Conservation (phyloP, 257 asterid species). For the Nicotiana obtusifolia region DNA sequence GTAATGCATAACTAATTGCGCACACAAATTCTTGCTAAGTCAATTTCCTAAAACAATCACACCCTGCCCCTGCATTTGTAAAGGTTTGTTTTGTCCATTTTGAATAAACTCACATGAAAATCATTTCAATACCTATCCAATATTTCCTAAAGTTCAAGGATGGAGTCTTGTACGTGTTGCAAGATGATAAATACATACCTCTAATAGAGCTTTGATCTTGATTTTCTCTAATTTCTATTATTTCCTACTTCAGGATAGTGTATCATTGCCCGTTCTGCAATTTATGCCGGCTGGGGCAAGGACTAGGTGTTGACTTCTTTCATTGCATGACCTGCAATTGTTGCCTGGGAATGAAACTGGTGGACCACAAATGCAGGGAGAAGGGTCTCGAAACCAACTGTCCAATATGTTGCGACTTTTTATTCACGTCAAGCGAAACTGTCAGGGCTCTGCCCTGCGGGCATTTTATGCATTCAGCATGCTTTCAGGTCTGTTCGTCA, state of each 20-base stretch:
- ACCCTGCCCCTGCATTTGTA: neutral
- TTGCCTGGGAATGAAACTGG: constrained; percentile 71
- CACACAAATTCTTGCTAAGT: neutral
- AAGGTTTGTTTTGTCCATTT: neutral
- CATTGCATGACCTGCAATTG: constrained; percentile 98
- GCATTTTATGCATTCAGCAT: constrained; percentile 97
- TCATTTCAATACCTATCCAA: neutral
- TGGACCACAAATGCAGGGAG: constrained; percentile 91
- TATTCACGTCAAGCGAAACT: constrained; percentile 87
- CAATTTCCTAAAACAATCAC: neutral
- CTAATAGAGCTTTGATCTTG: neutral
- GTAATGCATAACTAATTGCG: no score
- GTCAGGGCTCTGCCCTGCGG: constrained; percentile 97
- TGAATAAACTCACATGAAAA: neutral
- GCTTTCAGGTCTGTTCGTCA: constrained; percentile 68
- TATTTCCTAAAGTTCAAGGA: neutral
- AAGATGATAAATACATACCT: neutral
- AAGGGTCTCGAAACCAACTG: constrained; percentile 96
- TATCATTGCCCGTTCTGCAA: constrained; percentile 98
- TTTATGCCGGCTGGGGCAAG: constrained; percentile 88
- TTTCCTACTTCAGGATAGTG: constrained; percentile 53
- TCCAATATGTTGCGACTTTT: constrained; percentile 88
- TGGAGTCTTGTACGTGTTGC: neutral
- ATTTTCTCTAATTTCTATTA: neutral
- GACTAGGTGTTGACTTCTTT: constrained; percentile 85